These are phyloP conservation scores for Adansonia rubrostipa DNA, from an alignment of 441 rosid species.

Conservation along the genomic window DNA sequence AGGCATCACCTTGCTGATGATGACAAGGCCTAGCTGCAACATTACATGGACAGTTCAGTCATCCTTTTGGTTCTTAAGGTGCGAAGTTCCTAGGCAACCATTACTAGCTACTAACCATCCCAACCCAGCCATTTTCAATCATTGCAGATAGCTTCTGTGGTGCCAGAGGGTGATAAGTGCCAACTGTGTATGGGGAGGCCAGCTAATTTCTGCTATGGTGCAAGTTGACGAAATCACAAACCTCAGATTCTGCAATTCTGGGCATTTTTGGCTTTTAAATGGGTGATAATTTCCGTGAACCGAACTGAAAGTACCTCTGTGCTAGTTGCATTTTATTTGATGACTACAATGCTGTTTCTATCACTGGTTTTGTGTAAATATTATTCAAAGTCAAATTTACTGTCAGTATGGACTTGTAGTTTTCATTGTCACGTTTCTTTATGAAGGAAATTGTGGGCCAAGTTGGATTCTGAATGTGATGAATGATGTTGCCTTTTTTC, in stretches of 20 bases:
- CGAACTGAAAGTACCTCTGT: neutral
- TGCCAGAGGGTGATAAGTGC: neutral
- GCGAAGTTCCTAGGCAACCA: neutral
- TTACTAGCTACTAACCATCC: neutral
- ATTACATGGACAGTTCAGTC: neutral
- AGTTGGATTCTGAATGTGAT: neutral
- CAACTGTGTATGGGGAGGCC: neutral
- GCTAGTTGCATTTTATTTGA: neutral
- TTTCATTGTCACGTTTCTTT: neutral
- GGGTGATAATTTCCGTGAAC: neutral
- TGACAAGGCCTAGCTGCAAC: neutral
- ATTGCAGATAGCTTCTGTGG: neutral
- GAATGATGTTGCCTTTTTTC: neutral
- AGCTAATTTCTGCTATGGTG: neutral
- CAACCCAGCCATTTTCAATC: neutral
- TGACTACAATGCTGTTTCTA: neutral
- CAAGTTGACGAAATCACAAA: neutral
- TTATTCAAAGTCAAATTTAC: neutral
- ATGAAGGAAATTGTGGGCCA: neutral
- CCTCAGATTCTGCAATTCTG: neutral
- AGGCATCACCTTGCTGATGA: slow-evolving; percentile 47
- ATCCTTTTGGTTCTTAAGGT: neutral
- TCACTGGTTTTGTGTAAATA: neutral
- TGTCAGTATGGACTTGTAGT: neutral
- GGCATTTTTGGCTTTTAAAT: neutral